Conservation (phyloP, 2,329 filamentous ascomycete genomes). For the Didymella arachidicola region DNA sequence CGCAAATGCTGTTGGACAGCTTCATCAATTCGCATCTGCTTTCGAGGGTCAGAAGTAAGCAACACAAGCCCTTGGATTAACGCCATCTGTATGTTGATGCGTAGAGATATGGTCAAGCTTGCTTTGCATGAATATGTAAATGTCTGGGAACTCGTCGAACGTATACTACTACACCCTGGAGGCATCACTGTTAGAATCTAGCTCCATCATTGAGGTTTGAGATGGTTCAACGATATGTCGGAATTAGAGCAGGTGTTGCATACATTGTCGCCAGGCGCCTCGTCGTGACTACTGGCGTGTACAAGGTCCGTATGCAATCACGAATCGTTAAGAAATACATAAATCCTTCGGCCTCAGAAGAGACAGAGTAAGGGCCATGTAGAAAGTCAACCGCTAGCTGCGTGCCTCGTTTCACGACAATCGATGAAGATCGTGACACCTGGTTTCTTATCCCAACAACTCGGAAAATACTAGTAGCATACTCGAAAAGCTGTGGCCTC, state of each 20-base stretch:
- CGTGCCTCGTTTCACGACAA: conserved; percentile 21
- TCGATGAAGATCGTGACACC: conserved; percentile 24
- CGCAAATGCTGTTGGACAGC: not conserved
- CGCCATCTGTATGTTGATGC: not conserved
- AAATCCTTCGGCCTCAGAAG: conserved; percentile 4
- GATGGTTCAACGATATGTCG: not conserved
- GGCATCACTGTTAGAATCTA: not conserved
- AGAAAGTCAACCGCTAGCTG: conserved; percentile 7
- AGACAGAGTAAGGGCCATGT: conserved; percentile 12
- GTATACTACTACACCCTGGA: not conserved
- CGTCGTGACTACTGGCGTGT: not conserved
- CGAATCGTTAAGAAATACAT: conserved; percentile 8
- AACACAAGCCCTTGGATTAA: not conserved
- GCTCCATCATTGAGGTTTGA: not conserved
- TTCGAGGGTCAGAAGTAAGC: not conserved
- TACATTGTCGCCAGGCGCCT: not conserved
- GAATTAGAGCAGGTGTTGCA: not conserved
- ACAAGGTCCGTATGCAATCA: conserved; percentile 4
- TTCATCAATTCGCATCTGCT: not conserved
- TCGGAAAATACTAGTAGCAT: conserved; percentile 7
- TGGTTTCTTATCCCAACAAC: conserved; percentile 15
- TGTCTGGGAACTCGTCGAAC: not conserved
- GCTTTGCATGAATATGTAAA: not conserved
- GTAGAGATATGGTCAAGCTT: not conserved
- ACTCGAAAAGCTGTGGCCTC: conserved; percentile 26